Conservation (phyloP, 768 basidiomycete species). For the Pisolithus sp. region DNA sequence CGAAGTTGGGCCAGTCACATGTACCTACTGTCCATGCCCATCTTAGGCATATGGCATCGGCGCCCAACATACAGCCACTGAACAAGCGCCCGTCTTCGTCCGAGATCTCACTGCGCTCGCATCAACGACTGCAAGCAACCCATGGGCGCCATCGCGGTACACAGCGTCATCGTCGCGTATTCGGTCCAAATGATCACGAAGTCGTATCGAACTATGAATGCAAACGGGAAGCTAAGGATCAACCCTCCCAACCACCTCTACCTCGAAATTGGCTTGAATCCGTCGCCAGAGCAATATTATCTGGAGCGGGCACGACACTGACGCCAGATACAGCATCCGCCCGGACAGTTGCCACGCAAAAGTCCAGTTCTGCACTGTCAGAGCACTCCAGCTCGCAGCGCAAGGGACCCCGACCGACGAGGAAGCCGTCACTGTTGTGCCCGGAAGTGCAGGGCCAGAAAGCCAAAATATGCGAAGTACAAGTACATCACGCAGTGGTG, state of each 20-base stretch:
- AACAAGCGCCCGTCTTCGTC: conserved; percentile 27
- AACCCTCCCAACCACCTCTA: conserved; percentile 41
- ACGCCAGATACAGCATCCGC: conserved; percentile 22
- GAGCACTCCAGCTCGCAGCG: conserved; percentile 21
- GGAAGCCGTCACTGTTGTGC: conserved; percentile 29
- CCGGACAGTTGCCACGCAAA: conserved; percentile 18
- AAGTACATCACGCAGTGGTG: conserved; percentile 49
- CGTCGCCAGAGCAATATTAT: conserved; percentile 61
- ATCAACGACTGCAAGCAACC: conserved; percentile 22
- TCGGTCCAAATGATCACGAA: conserved; percentile 30
- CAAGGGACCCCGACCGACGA: conserved; percentile 5
- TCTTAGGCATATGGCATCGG: conserved; percentile 70
- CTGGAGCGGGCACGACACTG: conserved; percentile 42
- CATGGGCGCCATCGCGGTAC: conserved; percentile 17
- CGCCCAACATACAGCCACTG: conserved; percentile 37
- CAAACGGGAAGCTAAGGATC: conserved; percentile 24
- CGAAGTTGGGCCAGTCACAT: conserved; percentile 16
- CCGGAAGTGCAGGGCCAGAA: conserved; percentile 29
- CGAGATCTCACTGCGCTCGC: conserved; percentile 30
- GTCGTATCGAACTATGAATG: conserved; percentile 16
- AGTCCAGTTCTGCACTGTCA: conserved; percentile 16
- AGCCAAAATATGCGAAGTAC: conserved; percentile 21
- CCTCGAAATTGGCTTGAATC: conserved; percentile 67
- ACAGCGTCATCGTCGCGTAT: conserved; percentile 21
- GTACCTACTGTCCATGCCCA: conserved; percentile 55